Conservation (phyloP, 1,139 yeast species). For the Yamadazyma dushanensis region DNA sequence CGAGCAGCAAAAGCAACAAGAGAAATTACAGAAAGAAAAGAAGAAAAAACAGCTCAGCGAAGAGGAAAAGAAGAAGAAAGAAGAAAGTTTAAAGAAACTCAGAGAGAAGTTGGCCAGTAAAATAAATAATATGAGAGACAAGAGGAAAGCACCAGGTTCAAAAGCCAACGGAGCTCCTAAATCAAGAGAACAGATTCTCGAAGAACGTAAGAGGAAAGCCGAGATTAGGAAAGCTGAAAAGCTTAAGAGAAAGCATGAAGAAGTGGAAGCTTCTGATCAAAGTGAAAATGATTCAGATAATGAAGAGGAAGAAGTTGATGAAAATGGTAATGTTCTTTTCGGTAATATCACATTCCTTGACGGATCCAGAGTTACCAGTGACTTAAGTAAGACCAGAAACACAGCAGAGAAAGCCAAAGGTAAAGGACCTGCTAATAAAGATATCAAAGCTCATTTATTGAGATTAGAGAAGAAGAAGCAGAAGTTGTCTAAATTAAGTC, state of each 20-base stretch:
- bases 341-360: slow-evolving; percentile 84
- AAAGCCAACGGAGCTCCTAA: slow-evolving; percentile 78
- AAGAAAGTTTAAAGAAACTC: slow-evolving; percentile 62
- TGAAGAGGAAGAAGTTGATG: slow-evolving; percentile 38
- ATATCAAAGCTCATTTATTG: slow-evolving; percentile 77
- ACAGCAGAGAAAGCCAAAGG: slow-evolving; percentile 52
- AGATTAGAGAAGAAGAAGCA: slow-evolving; percentile 73
- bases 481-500: slow-evolving; percentile 58
- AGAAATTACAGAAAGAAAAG: slow-evolving; percentile 12
- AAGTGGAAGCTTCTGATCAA: slow-evolving; percentile 24
- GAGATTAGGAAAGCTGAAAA: slow-evolving; percentile 40
- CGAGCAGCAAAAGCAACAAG: slow-evolving; percentile 18
- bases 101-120: slow-evolving; percentile 72
- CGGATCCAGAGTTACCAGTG: slow-evolving; percentile 80
- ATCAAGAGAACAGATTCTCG: slow-evolving; percentile 73
- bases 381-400: slow-evolving; percentile 57
- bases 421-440: slow-evolving; percentile 86
- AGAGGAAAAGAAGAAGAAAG: slow-evolving; percentile 49
- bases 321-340: slow-evolving; percentile 55
- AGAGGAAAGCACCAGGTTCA: slow-evolving; percentile 90
- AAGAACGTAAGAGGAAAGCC: slow-evolving; percentile 49
- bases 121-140: slow-evolving; percentile 68
- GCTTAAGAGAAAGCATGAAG: slow-evolving; percentile 39
- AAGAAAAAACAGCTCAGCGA: slow-evolving; percentile 33
- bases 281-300: slow-evolving; percentile 35